Evolutionary conservation across 2,329 filamentous ascomycete genomes (phyloP).

Genomic region (Onygenales sp.): DNA sequence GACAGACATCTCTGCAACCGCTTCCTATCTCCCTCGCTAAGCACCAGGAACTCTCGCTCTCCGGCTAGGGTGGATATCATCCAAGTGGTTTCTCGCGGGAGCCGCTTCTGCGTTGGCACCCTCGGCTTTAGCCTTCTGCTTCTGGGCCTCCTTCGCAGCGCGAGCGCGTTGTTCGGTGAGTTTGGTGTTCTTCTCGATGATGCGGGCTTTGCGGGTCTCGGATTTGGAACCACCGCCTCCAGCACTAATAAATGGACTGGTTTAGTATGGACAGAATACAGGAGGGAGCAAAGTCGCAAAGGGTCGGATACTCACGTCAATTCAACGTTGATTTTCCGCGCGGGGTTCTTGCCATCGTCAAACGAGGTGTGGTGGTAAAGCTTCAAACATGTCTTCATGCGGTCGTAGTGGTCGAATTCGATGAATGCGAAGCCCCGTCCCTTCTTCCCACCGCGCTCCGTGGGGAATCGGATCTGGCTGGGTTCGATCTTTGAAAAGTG

Average conservation of each 20-base stretch:
- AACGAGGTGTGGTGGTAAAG: conserved; percentile 83
- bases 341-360: conserved; percentile 42
- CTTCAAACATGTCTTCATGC: conserved; percentile 87
- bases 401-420: conserved; percentile 76
- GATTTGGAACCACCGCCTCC: conserved; percentile 76
- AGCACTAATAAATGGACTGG: conserved; percentile 47
- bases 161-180: conserved; percentile 59
- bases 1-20: not conserved
- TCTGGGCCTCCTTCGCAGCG: conserved; percentile 39
- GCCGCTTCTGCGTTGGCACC: conserved; percentile 11
- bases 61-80: conserved; percentile 37
- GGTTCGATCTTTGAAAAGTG: conserved; percentile 75
- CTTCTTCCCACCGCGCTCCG: conserved; percentile 52
- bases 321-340: conserved; percentile 84
- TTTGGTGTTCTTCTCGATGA: conserved; percentile 77
- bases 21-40: not conserved
- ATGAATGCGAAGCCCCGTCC: conserved; percentile 76
- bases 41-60: conserved; percentile 24
- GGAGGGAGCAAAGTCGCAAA: conserved; percentile 1
- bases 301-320: conserved; percentile 55
- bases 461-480: conserved; percentile 61
- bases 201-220: conserved; percentile 61
- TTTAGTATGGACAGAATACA: conserved; percentile 5
- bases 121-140: conserved; percentile 27
- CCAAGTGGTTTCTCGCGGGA: conserved; percentile 18